phyloP scores from a whole-genome alignment of 2,329 filamentous ascomycete genomes.

The Sclerotinia subarctica region DNA sequence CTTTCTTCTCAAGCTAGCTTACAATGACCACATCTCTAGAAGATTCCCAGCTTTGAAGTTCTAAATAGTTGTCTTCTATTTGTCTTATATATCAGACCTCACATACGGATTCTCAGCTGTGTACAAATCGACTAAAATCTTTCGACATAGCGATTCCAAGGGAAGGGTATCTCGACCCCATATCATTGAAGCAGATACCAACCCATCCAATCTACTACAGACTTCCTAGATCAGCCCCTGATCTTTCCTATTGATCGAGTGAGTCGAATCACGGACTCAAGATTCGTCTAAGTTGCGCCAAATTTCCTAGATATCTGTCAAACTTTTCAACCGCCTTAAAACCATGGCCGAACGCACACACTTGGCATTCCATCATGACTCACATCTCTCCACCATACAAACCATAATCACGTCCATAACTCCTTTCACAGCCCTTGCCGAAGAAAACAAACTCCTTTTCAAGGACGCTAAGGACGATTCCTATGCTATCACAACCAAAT shows the following conservation, averaged over 20 bases:
- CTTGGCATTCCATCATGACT: slow-evolving; percentile 26
- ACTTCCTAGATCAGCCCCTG: no score
- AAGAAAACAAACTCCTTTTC: slow-evolving; percentile 46
- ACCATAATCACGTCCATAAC: slow-evolving; percentile 25
- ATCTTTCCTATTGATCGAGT: background rate
- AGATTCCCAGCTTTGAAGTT: background rate
- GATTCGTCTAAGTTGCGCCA: background rate
- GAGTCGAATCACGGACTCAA: background rate
- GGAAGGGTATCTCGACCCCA: background rate
- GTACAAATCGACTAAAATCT: background rate
- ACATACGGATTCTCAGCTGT: background rate
- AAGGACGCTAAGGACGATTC: slow-evolving; percentile 52
- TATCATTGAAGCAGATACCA: background rate
- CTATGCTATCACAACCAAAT: slow-evolving; percentile 56
- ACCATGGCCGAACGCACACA: slow-evolving; percentile 17
- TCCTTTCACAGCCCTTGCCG: slow-evolving; percentile 26
- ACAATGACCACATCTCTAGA: background rate
- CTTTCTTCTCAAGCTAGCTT: slow-evolving; percentile 5
- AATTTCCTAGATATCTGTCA: background rate
- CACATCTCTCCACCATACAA: slow-evolving; percentile 21
- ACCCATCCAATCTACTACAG: background rate
- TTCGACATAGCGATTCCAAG: background rate
- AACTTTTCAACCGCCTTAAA: background rate
- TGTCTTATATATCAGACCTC: background rate
- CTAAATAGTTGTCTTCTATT: no score